These are phyloP conservation scores for Arabidopsis thaliana DNA, from an alignment of 345 rosid species.

Conservation along the genomic window DNA sequence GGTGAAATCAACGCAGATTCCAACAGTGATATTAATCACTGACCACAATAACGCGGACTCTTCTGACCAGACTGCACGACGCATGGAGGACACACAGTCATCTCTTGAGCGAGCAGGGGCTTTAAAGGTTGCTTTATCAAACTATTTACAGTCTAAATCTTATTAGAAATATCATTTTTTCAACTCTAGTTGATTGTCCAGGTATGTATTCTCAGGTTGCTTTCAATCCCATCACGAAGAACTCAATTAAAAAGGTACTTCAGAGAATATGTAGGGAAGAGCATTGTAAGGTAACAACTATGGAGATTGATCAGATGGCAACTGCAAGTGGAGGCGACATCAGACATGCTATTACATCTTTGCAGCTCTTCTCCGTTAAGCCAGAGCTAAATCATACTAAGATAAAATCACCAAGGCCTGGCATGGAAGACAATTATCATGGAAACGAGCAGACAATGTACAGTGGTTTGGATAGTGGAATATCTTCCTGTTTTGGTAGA, in stretches of 20 bases:
- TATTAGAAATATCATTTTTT: conserved; percentile 21
- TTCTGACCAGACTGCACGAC: conserved; percentile 52
- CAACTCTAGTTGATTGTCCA: conserved; percentile 38
- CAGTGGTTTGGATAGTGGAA: conserved; percentile 46
- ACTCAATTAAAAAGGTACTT: conserved; percentile 75
- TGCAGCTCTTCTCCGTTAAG: conserved; percentile 74
- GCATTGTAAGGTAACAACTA: conserved; percentile 55
- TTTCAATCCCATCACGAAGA: conserved; percentile 86
- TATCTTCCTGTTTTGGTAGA: conserved; percentile 65
- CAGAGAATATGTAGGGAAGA: conserved; percentile 79
- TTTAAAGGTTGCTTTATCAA: conserved; percentile 67
- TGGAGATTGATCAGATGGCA: conserved; percentile 77
- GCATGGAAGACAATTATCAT: conserved; percentile 38
- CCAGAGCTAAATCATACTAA: conserved; percentile 44
- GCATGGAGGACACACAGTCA: conserved; percentile 68
- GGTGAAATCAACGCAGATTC: conserved; percentile 67
- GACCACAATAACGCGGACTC: conserved; percentile 66
- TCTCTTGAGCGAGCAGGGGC: conserved; percentile 86
- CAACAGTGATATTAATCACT: conserved; percentile 72
- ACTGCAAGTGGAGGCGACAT: conserved; percentile 94
- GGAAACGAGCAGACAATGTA: conserved; percentile 45
- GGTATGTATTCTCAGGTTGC: conserved; percentile 61
- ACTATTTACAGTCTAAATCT: conserved; percentile 33
- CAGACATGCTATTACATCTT: conserved; percentile 85
- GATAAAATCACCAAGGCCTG: conserved; percentile 43